Percentiles rank a stretch among this genome's conserved stretches.
Evolutionary conservation across 768 basidiomycete genomes (phyloP).

Genomic region (Boletus bicolor): DNA sequence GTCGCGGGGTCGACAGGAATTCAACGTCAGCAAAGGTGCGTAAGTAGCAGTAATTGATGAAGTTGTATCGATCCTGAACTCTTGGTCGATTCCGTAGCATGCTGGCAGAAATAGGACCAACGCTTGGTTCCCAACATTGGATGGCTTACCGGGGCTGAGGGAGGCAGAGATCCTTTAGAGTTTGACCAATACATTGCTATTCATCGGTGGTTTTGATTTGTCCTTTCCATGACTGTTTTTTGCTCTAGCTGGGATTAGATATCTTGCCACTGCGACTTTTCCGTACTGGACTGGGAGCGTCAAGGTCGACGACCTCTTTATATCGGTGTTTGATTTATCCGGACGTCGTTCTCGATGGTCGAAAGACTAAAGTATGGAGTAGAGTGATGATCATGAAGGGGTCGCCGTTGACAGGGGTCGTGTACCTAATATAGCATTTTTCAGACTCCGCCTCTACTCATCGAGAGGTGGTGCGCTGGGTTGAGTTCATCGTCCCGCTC

Average conservation of each 20-base stretch:
- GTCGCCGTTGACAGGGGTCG: slow-evolving; percentile 2
- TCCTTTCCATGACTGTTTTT: not conserved
- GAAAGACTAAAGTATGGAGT: not conserved
- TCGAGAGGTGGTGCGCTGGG: slow-evolving; percentile 4
- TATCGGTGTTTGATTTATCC: not conserved
- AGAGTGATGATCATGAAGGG: not conserved
- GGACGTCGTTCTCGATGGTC: not conserved
- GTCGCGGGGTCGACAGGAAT: not conserved
- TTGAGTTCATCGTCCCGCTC: slow-evolving; percentile 30
- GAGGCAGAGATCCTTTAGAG: slow-evolving; percentile 1
- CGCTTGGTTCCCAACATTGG: not conserved
- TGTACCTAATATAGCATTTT: slow-evolving; percentile 13
- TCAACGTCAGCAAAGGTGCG: slow-evolving; percentile 11
- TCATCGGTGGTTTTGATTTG: not conserved
- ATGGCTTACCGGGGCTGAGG: slow-evolving; percentile 8
- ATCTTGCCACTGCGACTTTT: not conserved
- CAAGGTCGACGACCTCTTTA: not conserved
- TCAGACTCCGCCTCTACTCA: slow-evolving; percentile 23
- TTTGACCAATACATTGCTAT: not conserved
- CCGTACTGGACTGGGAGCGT: not conserved
- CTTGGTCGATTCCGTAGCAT: not conserved
- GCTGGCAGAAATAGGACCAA: not conserved
- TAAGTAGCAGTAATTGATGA: not conserved
- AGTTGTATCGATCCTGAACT: not conserved
- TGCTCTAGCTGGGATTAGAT: not conserved